Evolutionary conservation across 129 eudicot species (phyloP).

Genomic region (Escallonia herrerae): DNA sequence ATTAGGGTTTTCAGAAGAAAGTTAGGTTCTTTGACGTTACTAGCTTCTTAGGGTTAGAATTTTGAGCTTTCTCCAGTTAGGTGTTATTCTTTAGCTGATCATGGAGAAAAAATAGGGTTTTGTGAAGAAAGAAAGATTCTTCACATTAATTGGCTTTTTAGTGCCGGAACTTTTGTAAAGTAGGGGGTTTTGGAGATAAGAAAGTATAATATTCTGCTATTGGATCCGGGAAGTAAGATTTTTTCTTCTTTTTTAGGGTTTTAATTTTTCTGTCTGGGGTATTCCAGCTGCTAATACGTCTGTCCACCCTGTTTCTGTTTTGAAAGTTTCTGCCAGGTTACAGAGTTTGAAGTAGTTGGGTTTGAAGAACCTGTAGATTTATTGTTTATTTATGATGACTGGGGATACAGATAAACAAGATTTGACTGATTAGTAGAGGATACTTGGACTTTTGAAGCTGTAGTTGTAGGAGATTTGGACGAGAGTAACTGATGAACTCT

Average conservation of each 20-base stretch:
- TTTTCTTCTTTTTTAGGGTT: slow-evolving; percentile 1
- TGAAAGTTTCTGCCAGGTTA: not conserved
- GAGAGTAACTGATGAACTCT: not conserved
- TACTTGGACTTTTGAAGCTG: not conserved
- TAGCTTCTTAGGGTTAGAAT: no score
- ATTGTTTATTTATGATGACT: not conserved
- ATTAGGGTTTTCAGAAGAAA: slow-evolving; percentile 17
- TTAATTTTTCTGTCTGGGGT: not conserved
- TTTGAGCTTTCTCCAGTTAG: slow-evolving; percentile 1
- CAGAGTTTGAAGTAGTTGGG: not conserved
- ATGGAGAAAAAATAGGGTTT: slow-evolving; percentile 15
- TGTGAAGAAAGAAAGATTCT: slow-evolving; percentile 11
- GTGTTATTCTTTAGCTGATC: not conserved
- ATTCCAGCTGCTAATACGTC: not conserved
- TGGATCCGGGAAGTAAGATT: slow-evolving; percentile 3
- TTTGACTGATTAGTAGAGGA: not conserved
- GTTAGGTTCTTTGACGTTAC: slow-evolving; percentile 11
- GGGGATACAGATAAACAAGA: not conserved
- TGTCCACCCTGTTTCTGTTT: not conserved
- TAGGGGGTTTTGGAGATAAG: not conserved
- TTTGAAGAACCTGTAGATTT: not conserved
- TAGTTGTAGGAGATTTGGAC: not conserved
- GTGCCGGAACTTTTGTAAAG: no score
- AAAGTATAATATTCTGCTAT: not conserved
- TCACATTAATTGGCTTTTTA: not conserved